Base-by-base conservation (phyloP, 2,329 filamentous ascomycete genomes). In the Penicillium decumbens region DNA sequence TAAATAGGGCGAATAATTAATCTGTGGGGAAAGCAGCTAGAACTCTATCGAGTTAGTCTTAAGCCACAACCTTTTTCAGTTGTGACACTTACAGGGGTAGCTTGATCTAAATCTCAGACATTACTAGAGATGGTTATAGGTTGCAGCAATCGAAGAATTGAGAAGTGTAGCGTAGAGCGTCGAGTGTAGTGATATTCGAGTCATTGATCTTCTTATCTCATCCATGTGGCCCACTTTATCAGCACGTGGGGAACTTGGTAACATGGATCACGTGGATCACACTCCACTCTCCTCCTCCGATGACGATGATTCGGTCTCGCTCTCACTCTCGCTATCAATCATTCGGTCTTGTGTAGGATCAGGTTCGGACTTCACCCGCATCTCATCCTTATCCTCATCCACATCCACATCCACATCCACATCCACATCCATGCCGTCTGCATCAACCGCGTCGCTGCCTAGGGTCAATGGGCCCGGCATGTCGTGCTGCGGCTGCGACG, bases 381-480 rank as follows among this genome's bases (percentile, higher is more conserved):
- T 46, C 15, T 54, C 20, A 28, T 56, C 37, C 32, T 41, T 2
- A 18, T 56, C 37, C 32, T 41, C 35, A 55, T 52, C 43, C 51
- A 58, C 13, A 49, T 61, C 48, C 43, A 51, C 15, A 18, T 56
- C 37, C 32, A 43, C 35, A 55, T 52, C 43, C 51, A 58, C 13
- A 49, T 61, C 48, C 43, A 51, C 46, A 41, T 57, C 58, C 23
- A 58, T 54, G 25, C 62, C 58, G 29, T 65, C 58, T 24, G 56
- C 56, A 2, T 57, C 55, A 10, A 51, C 40, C 3, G 54, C 61
- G 50, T 67, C 66, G 47, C 63, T 69, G 6, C 58, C 63, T 32
- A 70, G 60, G 20, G 62, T 66, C 41, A 68, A 35, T 61, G 62
- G 38, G 57, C 65, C 49, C 8, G 4, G 10, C 8, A 44, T 52